Evolutionary conservation across 495 filamentous ascomycete species (phyloP).

Genomic region (Bathelium albidoporum): DNA sequence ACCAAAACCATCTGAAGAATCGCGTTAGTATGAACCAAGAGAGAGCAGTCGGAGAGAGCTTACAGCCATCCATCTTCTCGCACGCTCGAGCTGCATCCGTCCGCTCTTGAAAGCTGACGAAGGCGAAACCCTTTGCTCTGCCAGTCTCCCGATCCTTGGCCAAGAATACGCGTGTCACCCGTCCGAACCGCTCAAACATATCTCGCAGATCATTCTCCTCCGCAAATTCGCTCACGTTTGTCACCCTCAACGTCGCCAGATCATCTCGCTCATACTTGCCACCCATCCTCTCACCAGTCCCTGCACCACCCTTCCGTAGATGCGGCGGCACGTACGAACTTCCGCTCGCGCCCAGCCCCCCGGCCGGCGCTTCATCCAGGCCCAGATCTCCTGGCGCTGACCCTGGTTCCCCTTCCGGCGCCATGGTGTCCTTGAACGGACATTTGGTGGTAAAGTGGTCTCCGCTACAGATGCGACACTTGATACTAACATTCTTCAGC

Average conservation of each 20-base stretch:
- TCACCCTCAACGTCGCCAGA: slow-evolving; percentile 88
- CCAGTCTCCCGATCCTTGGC: slow-evolving; percentile 95
- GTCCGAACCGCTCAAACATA: slow-evolving; percentile 95
- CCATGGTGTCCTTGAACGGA: slow-evolving; percentile 79
- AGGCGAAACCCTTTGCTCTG: slow-evolving; percentile 93
- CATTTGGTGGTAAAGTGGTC: slow-evolving; percentile 97
- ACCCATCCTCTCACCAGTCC: slow-evolving; percentile 75
- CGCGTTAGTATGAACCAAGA: slow-evolving; percentile 12
- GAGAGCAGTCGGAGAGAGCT: slow-evolving; percentile 28
- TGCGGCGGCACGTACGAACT: slow-evolving; percentile 88
- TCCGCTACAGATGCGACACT: slow-evolving; percentile 95
- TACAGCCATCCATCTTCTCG: slow-evolving; percentile 95
- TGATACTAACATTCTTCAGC: slow-evolving; percentile 98
- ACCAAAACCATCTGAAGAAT: slow-evolving; percentile 27
- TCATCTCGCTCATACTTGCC: slow-evolving; percentile 95
- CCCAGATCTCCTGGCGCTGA: slow-evolving; percentile 43
- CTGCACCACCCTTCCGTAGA: slow-evolving; percentile 60
- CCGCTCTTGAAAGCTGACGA: slow-evolving; percentile 89
- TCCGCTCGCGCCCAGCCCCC: slow-evolving; percentile 54
- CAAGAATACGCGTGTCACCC: slow-evolving; percentile 92
- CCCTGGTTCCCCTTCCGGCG: slow-evolving; percentile 54
- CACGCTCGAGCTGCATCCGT: slow-evolving; percentile 82
- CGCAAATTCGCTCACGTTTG: slow-evolving; percentile 95
- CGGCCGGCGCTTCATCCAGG: slow-evolving; percentile 40
- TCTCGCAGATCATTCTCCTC: slow-evolving; percentile 90